These are phyloP conservation scores for Melastoma candidum DNA, from an alignment of 441 rosid species.

Conservation along the genomic window DNA sequence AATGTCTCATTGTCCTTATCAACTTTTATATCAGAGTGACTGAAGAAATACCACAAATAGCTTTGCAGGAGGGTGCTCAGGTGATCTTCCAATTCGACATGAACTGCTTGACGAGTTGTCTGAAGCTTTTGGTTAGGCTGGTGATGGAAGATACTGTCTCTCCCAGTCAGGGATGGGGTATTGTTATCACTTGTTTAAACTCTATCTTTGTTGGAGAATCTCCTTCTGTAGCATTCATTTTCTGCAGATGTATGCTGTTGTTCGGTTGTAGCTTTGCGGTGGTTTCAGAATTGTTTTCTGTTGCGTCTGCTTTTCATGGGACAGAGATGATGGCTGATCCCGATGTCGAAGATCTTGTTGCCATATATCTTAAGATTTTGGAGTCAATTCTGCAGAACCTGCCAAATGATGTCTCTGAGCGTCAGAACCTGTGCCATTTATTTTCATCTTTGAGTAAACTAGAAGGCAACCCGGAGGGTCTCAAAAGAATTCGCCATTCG, in stretches of 20 bases:
- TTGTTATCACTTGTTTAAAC: constrained; percentile 41
- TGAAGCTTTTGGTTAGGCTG: constrained; percentile 60
- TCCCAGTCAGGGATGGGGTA: constrained; percentile 88
- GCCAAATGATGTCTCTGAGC: constrained; percentile 38
- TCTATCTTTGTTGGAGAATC: constrained; percentile 48
- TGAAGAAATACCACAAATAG: constrained; percentile 69
- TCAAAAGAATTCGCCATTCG: constrained; percentile 55
- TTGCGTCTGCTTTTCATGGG: constrained; percentile 27
- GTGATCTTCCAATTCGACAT: constrained; percentile 41
- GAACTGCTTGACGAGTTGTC: constrained; percentile 48
- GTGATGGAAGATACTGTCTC: constrained; percentile 85
- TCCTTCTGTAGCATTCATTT: constrained; percentile 33
- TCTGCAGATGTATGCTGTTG: constrained; percentile 79
- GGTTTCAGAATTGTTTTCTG: constrained; percentile 64
- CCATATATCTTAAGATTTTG: constrained; percentile 48
- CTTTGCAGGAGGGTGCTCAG: constrained; percentile 22
- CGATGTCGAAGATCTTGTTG: constrained; percentile 42
- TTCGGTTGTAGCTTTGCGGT: constrained; percentile 83
- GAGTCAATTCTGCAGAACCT: constrained; percentile 61
- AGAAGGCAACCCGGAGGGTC: constrained; percentile 63
- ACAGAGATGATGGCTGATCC: constrained; percentile 16
- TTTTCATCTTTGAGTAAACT: constrained; percentile 73
- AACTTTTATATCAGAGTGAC: constrained; percentile 79
- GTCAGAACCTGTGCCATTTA: constrained; percentile 45
- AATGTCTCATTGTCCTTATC: constrained; percentile 59